These are phyloP conservation scores for Yamadazyma songkhlaensis DNA, from an alignment of 1,139 yeast genomes.

Conservation along the genomic window DNA sequence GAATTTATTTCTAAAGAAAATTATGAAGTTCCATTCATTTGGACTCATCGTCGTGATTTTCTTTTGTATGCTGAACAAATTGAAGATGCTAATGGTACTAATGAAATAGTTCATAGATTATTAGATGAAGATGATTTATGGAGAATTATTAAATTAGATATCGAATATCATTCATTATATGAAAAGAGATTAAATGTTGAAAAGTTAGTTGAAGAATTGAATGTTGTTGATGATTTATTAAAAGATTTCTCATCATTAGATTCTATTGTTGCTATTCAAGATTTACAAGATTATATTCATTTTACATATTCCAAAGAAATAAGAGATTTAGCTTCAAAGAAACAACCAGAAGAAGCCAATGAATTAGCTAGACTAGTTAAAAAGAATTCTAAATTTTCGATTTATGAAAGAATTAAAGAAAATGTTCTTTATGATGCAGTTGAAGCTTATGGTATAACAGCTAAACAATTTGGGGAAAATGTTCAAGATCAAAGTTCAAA, in stretches of 20 bases:
- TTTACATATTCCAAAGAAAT: slow-evolving; percentile 78
- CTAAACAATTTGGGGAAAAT: slow-evolving; percentile 82
- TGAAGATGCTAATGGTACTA: slow-evolving; percentile 42
- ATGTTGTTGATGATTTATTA: slow-evolving; percentile 54
- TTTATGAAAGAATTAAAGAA: slow-evolving; percentile 71
- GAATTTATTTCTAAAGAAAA: slow-evolving; percentile 76
- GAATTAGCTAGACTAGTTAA: slow-evolving; percentile 28
- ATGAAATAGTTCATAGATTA: slow-evolving; percentile 49
- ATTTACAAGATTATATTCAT: slow-evolving; percentile 77
- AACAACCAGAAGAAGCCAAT: slow-evolving; percentile 12
- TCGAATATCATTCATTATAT: slow-evolving; percentile 82
- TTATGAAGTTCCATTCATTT: slow-evolving; percentile 93
- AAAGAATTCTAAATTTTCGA: slow-evolving; percentile 69
- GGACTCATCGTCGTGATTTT: slow-evolving; percentile 93
- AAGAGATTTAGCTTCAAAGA: slow-evolving; percentile 34
- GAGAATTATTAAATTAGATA: slow-evolving; percentile 83
- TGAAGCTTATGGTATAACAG: slow-evolving; percentile 70
- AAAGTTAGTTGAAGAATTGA: slow-evolving; percentile 54
- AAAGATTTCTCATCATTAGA: slow-evolving; percentile 59
- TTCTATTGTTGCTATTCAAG: slow-evolving; percentile 80
- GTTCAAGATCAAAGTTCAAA: slow-evolving; percentile 58
- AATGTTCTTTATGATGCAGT: slow-evolving; percentile 70
- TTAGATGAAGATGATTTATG: slow-evolving; percentile 85
- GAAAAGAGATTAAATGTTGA: slow-evolving; percentile 70
- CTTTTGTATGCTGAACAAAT: slow-evolving; percentile 58